Conservation (phyloP, 345 rosid genomes). For the Ceriops decandra region DNA sequence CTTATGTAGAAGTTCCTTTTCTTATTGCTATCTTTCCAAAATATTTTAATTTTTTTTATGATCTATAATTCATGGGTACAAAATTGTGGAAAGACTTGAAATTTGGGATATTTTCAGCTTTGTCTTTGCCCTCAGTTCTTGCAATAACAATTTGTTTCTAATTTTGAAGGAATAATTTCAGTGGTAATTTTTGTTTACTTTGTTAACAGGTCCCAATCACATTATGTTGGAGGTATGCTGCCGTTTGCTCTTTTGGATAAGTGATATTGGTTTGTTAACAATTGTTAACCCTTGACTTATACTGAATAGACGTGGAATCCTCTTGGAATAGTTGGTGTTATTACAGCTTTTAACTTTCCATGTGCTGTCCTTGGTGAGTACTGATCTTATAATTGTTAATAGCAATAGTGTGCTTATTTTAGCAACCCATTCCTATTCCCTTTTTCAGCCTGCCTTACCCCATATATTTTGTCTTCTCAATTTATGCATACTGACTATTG, state of each 20-base stretch:
- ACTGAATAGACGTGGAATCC: slow-evolving; percentile 90
- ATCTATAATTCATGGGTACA: background rate
- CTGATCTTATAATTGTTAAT: background rate
- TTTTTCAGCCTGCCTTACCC: background rate
- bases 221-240: slow-evolving; percentile 82
- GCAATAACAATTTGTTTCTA: background rate
- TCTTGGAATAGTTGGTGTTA: slow-evolving; percentile 92
- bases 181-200: slow-evolving; percentile 17
- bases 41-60: slow-evolving; percentile 1
- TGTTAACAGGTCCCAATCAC: slow-evolving; percentile 87
- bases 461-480: slow-evolving; percentile 1
- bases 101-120: slow-evolving; percentile 5
- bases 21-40: slow-evolving; percentile 6
- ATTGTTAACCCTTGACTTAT: slow-evolving; percentile 17
- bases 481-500: slow-evolving; percentile 4
- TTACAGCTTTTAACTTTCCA: slow-evolving; percentile 95
- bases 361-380: slow-evolving; percentile 95
- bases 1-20: background rate
- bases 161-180: background rate
- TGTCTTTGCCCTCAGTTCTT: background rate
- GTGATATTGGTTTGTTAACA: background rate
- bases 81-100: background rate
- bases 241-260: slow-evolving; percentile 11
- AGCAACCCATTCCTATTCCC: background rate
- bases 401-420: background rate